Evolutionary conservation across 2,329 filamentous ascomycete species (phyloP).

Genomic region (Arthrobotrys musiformis): DNA sequence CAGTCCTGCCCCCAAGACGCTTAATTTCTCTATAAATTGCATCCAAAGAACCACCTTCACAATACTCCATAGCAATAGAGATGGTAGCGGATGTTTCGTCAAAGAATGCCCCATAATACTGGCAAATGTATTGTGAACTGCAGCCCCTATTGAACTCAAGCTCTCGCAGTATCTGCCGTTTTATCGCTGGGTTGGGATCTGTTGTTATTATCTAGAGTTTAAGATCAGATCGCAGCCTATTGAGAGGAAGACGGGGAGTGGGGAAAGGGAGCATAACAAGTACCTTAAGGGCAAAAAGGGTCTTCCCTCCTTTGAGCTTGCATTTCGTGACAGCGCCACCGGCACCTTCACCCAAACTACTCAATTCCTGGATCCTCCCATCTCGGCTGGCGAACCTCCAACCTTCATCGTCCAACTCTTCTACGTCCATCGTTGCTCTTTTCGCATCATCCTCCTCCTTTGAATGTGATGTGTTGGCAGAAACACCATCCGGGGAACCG

Average conservation of each 20-base stretch:
- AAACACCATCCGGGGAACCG: conserved; percentile 46
- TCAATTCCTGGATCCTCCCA: conserved; percentile 85
- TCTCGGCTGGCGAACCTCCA: conserved; percentile 94
- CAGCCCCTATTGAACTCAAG: conserved; percentile 98
- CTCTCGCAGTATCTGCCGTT: conserved; percentile 97
- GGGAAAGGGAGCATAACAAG: background rate
- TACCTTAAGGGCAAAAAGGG: conserved; percentile 95
- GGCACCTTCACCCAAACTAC: conserved; percentile 90
- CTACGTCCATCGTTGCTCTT: conserved; percentile 72
- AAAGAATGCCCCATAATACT: conserved; percentile 96
- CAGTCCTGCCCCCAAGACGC: conserved; percentile 90
- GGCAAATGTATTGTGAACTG: conserved; percentile 93
- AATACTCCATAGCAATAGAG: conserved; percentile 99
- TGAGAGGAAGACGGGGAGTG: background rate
- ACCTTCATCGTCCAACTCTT: conserved; percentile 92
- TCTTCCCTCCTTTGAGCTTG: conserved; percentile 88
- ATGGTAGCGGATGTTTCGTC: conserved; percentile 96
- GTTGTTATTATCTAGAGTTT: conserved; percentile 86
- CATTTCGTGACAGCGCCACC: conserved; percentile 94
- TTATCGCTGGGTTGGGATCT: conserved; percentile 95
- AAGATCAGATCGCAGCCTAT: background rate
- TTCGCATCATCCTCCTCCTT: conserved; percentile 56
- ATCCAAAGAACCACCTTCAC: conserved; percentile 93
- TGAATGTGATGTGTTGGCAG: conserved; percentile 47
- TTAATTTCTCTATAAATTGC: conserved; percentile 98